A percentile compares a stretch with the other conserved stretches of the same genome.
Conservation (phyloP, 2,329 filamentous ascomycete species). For the Phaeoacremonium minimum region DNA sequence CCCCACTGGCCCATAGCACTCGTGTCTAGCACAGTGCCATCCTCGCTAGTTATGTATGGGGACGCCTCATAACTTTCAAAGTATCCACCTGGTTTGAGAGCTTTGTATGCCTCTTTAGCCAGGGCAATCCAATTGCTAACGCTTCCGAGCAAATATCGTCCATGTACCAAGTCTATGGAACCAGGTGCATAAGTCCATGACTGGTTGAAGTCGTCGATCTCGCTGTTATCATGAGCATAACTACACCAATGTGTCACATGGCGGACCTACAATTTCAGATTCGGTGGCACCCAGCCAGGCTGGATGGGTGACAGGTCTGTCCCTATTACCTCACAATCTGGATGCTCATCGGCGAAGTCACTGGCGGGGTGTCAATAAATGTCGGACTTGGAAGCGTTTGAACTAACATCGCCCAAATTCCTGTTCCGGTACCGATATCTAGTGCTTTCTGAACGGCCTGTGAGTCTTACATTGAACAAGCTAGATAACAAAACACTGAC, state of each 20-base stretch:
- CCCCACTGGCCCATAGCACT: slow-evolving; percentile 16
- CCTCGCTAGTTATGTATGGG: slow-evolving; percentile 15
- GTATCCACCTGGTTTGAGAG: slow-evolving; percentile 47
- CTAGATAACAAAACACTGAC: not conserved
- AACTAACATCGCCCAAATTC: too few species aligned
- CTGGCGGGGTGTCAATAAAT: slow-evolving; percentile 23
- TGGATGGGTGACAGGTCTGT: slow-evolving; percentile 55
- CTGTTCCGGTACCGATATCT: slow-evolving; percentile 50
- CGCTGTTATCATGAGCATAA: slow-evolving; percentile 9
- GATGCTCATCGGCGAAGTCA: slow-evolving; percentile 39
- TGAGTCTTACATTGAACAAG: not conserved
- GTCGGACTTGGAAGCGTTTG: not conserved
- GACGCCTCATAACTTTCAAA: slow-evolving; percentile 16
- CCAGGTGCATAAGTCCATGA: slow-evolving; percentile 39
- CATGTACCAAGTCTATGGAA: slow-evolving; percentile 55
- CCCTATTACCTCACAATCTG: slow-evolving; percentile 40
- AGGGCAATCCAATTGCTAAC: slow-evolving; percentile 48
- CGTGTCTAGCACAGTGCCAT: slow-evolving; percentile 12
- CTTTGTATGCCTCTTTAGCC: slow-evolving; percentile 40
- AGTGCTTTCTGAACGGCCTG: slow-evolving; percentile 29
- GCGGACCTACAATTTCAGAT: slow-evolving; percentile 37
- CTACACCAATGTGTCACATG: too few species aligned
- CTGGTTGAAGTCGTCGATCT: slow-evolving; percentile 58
- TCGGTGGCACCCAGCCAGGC: slow-evolving; percentile 51
- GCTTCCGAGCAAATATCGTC: slow-evolving; percentile 46